phyloP scores from a whole-genome alignment of 2,329 filamentous ascomycete species.

The Pseudocercospora macadamiae region DNA sequence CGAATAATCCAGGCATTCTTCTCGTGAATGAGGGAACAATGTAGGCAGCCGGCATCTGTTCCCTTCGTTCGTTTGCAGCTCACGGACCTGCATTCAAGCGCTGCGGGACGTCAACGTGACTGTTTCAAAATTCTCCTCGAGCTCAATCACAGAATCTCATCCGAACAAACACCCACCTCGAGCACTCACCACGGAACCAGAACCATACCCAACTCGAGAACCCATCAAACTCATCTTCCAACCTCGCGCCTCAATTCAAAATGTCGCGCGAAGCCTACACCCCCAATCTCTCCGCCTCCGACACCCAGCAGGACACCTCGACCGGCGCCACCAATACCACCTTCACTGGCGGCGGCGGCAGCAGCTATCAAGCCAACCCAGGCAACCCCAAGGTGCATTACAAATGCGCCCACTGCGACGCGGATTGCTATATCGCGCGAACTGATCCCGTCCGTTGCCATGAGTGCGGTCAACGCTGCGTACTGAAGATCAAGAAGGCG shows the following conservation, averaged over 20 bases:
- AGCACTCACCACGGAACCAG: background rate
- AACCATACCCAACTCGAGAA: background rate
- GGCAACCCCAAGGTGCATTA: background rate
- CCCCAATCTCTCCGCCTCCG: background rate
- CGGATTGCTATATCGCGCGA: background rate
- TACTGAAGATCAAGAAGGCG: background rate
- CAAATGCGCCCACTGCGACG: background rate
- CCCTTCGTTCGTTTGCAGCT: too few relatives aligned
- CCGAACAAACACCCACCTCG: too few relatives aligned
- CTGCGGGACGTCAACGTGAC: too few relatives aligned
- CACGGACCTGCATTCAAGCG: too few relatives aligned
- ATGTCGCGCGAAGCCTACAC: background rate
- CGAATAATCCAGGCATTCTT: too few relatives aligned
- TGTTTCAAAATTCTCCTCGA: too few relatives aligned
- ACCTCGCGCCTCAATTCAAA: background rate
- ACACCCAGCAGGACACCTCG: background rate
- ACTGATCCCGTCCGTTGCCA: background rate
- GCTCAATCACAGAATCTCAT: too few relatives aligned
- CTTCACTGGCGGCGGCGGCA: background rate
- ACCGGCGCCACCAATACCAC: background rate
- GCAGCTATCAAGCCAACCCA: background rate
- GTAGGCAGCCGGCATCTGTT: too few relatives aligned
- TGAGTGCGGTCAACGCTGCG: background rate
- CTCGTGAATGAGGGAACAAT: too few relatives aligned
- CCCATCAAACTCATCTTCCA: too few relatives aligned